Evolutionary conservation across 1,139 yeast genomes (phyloP).

Genomic region (Pneumocystis carinii): DNA sequence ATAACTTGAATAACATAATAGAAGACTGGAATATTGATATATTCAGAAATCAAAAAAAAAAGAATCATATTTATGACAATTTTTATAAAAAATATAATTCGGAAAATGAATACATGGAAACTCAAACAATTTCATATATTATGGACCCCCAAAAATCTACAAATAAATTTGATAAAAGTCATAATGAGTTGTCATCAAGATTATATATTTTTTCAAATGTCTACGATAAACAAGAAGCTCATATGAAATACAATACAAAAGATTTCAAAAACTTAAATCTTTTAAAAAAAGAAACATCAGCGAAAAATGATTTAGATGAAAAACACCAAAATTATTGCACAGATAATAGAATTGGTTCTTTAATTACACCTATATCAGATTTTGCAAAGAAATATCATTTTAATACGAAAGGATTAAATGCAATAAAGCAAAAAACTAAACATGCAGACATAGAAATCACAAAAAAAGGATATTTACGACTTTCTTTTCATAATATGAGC

Average conservation of each 20-base stretch:
- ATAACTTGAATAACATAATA: neutral
- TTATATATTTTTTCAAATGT: neutral
- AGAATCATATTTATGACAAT: neutral
- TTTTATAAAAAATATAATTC: neutral
- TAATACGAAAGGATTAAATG: neutral
- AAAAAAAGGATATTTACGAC: neutral
- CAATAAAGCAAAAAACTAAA: neutral
- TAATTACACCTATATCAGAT: neutral
- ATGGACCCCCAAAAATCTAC: neutral
- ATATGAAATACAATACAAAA: neutral
- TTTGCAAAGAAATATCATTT: neutral
- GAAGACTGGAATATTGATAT: neutral
- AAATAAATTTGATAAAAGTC: neutral
- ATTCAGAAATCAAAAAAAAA: neutral
- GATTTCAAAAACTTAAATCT: neutral
- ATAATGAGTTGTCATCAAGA: neutral
- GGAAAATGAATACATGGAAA: neutral
- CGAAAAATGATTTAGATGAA: neutral
- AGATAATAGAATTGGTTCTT: neutral
- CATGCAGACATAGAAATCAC: neutral
- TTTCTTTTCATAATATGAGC: neutral
- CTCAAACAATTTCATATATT: neutral
- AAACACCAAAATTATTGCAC: neutral
- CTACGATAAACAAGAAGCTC: neutral
- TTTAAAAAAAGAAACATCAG: neutral